Percentiles rank a stretch among this genome's conserved stretches.
Evolutionary conservation across 345 rosid species (phyloP).

Genomic region (Litchi chinensis): DNA sequence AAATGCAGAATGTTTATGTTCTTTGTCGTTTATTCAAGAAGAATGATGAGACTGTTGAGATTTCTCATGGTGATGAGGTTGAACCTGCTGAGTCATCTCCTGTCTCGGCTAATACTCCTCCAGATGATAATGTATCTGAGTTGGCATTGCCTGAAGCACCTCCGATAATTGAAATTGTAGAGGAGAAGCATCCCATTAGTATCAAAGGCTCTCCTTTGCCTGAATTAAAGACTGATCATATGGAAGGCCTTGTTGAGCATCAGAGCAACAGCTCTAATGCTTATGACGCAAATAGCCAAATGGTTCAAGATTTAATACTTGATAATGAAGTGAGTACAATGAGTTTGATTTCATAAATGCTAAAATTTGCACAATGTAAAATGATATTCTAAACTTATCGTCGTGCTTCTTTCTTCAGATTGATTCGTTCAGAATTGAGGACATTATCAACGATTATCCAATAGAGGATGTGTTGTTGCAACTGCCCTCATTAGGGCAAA

Average conservation of each 20-base stretch:
- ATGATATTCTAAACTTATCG: background rate
- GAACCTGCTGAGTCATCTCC: conserved; percentile 44
- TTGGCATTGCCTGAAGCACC: conserved; percentile 32
- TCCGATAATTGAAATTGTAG: conserved; percentile 27
- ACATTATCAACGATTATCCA: conserved; percentile 9
- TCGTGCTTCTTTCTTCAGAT: conserved; percentile 19
- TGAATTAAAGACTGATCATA: background rate
- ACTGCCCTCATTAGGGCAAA: conserved; percentile 41
- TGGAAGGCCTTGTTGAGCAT: conserved; percentile 18
- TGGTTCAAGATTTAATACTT: conserved; percentile 16
- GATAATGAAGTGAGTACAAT: conserved; percentile 39
- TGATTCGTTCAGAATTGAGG: conserved; percentile 36
- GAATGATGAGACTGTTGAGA: conserved; percentile 45
- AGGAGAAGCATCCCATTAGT: conserved; percentile 21
- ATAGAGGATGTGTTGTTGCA: conserved; percentile 40
- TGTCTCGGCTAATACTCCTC: conserved; percentile 29
- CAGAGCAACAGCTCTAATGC: conserved; percentile 14
- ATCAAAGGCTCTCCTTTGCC: conserved; percentile 16
- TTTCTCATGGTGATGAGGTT: conserved; percentile 37
- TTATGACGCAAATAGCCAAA: conserved; percentile 21
- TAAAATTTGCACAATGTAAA: background rate
- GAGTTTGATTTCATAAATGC: background rate
- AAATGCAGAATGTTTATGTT: conserved; percentile 62
- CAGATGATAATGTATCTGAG: conserved; percentile 32
- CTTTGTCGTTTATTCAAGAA: conserved; percentile 74